Evolutionary conservation across 352 stramenopile genomes (phyloP).

Genomic region (Phytophthora pini): DNA sequence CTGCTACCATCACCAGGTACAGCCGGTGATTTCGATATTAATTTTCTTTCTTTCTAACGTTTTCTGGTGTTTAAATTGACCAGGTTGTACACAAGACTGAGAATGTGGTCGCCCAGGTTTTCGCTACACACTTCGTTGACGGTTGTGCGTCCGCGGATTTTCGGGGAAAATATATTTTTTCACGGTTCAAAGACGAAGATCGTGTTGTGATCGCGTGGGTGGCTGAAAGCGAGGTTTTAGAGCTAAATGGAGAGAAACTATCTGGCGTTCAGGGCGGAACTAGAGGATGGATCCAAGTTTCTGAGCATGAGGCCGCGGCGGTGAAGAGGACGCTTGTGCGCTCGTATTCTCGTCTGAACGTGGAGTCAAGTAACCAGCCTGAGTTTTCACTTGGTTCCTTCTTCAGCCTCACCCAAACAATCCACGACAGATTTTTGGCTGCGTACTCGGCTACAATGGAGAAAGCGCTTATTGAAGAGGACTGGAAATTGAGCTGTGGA

Average conservation of each 20-base stretch:
- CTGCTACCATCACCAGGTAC: constrained; percentile 36
- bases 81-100: constrained; percentile 11
- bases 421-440: constrained; percentile 32
- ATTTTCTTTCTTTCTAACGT: too few relatives aligned
- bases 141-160: constrained; percentile 11
- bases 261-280: constrained; percentile 29
- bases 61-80: not conserved
- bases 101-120: constrained; percentile 15
- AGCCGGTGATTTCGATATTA: not conserved
- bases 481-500: constrained; percentile 25
- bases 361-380: constrained; percentile 31
- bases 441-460: constrained; percentile 31
- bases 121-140: constrained; percentile 7
- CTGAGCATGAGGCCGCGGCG: not conserved
- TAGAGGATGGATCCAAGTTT: constrained; percentile 30
- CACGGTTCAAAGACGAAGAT: constrained; percentile 38
- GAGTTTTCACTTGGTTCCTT: constrained; percentile 7
- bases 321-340: constrained; percentile 38
- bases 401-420: constrained; percentile 30
- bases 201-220: constrained; percentile 48
- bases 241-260: constrained; percentile 33
- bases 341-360: constrained; percentile 46
- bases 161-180: constrained; percentile 25
- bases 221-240: constrained; percentile 35
- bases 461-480: constrained; percentile 42